Evolutionary conservation across 2,329 filamentous ascomycete species (phyloP).

Genomic region (Penicillium sp.): DNA sequence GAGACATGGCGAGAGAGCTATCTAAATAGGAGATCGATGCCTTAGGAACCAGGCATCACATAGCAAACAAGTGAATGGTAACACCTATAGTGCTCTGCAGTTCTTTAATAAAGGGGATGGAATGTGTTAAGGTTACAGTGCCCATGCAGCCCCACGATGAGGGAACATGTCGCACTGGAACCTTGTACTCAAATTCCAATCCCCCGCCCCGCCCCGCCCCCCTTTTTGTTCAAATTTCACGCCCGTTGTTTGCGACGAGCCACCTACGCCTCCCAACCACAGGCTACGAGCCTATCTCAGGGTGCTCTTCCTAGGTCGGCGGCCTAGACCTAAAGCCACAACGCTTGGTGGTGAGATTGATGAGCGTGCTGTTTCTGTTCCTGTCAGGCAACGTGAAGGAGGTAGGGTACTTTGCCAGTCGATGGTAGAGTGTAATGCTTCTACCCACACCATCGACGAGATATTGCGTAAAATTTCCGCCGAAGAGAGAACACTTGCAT

Average conservation of each 20-base stretch:
- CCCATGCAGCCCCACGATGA: background rate
- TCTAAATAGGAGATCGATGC: too few species aligned
- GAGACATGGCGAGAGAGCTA: too few species aligned
- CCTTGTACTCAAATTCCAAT: background rate
- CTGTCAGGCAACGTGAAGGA: background rate
- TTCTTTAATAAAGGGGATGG: too few species aligned
- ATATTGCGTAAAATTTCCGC: too few species aligned
- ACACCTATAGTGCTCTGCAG: too few species aligned
- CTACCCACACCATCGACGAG: background rate
- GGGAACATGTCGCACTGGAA: background rate
- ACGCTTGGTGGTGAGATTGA: background rate
- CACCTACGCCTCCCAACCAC: background rate
- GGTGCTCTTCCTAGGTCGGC: background rate
- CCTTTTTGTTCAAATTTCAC: background rate
- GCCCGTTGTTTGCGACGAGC: background rate
- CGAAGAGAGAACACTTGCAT: too few species aligned
- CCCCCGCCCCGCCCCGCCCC: background rate
- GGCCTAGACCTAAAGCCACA: background rate
- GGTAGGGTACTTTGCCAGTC: background rate
- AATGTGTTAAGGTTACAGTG: too few species aligned
- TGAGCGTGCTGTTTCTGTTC: background rate
- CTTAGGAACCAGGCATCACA: too few species aligned
- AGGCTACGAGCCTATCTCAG: background rate
- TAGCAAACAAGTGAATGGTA: too few species aligned
- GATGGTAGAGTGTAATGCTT: background rate